Evolutionary conservation across 2,329 filamentous ascomycete genomes (phyloP).

Genomic region (Cercospora nicotianae): DNA sequence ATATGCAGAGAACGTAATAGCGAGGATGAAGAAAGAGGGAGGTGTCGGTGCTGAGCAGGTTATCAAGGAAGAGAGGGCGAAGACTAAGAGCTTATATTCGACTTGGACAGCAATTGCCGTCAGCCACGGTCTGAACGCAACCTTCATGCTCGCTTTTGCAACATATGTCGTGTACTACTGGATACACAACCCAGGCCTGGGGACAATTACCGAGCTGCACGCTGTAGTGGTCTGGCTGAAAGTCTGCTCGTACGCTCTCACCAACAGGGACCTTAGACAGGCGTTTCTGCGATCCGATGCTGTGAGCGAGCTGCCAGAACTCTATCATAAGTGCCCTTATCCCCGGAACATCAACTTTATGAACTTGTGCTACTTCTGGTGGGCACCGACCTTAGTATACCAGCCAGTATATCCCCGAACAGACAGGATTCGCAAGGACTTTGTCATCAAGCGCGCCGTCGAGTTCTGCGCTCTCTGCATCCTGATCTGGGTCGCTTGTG

Average conservation of each 20-base stretch:
- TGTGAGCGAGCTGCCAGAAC: conserved; percentile 69
- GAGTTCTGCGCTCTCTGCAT: conserved; percentile 77
- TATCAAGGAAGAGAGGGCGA: conserved; percentile 54
- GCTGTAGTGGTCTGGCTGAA: conserved; percentile 96
- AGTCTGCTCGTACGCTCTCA: conserved; percentile 92
- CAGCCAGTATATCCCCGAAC: conserved; percentile 94
- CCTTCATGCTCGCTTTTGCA: conserved; percentile 75
- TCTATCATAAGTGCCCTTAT: conserved; percentile 84
- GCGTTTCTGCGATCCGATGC: conserved; percentile 73
- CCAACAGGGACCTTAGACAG: conserved; percentile 91
- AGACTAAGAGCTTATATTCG: conserved; percentile 29
- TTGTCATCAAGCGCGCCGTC: conserved; percentile 76
- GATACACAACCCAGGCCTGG: conserved; percentile 90
- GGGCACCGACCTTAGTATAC: conserved; percentile 93
- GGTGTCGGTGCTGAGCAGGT: conserved; percentile 43
- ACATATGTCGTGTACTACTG: conserved; percentile 83
- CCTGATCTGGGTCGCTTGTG: conserved; percentile 84
- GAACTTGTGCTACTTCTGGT: conserved; percentile 96
- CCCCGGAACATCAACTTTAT: conserved; percentile 83
- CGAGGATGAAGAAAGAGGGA: conserved; percentile 50
- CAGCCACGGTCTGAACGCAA: conserved; percentile 75
- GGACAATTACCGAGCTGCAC: conserved; percentile 85
- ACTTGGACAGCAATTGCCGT: conserved; percentile 79
- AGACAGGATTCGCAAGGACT: conserved; percentile 76
- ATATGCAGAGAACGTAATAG: conserved; percentile 70